Base-by-base conservation (phyloP, 2,329 filamentous ascomycete genomes). In the Zarea fungicola region DNA sequence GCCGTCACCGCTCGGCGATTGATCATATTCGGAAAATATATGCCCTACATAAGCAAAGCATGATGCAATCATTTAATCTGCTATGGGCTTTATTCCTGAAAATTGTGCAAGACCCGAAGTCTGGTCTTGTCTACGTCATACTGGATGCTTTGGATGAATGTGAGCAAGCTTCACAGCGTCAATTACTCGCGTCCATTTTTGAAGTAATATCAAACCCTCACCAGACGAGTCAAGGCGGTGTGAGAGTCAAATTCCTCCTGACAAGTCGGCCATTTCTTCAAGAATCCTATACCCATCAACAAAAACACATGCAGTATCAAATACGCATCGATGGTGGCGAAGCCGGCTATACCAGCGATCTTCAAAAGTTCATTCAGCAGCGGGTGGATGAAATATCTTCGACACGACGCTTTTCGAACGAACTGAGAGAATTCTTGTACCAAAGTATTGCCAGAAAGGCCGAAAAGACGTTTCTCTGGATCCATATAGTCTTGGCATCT, bases 91-190 rank as follows among this genome's bases (percentile, higher is more conserved):
- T 67, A 21, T 69, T 69, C 48, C 35, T 60, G 13, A 58, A 55
- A 21, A 62, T 68, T 41, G 48, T 60, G 11, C 54, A 49, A 6
- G 63, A 69, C 42, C 60, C 55, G 4, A 60, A 56, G 36, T 51
- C 44, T 22, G 60, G 61, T 4, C 23, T 58, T 7, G 37, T 67
- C 11, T 60, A 53, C 31, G 49, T 69, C 25, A 62, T 70, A 16
- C 55, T 70, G 23, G 66, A 71, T 49, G 65, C 64, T 6, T 57
- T 71, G 43, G 67, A 70, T 56, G 66, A 69, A 52, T 69, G 66
- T 48, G 65, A 68, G 42, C 52, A 56, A 14, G 22, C 28, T 25
- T 60, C 57, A 13, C 51, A 61, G 42, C 46, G 52, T 5, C 42
- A 55, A 8, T 57, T 67, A 16, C 53, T 66, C 7, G 49, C 58